These are phyloP conservation scores for Paecilomyces niveus DNA, from an alignment of 2,329 filamentous ascomycete genomes.

Conservation along the genomic window DNA sequence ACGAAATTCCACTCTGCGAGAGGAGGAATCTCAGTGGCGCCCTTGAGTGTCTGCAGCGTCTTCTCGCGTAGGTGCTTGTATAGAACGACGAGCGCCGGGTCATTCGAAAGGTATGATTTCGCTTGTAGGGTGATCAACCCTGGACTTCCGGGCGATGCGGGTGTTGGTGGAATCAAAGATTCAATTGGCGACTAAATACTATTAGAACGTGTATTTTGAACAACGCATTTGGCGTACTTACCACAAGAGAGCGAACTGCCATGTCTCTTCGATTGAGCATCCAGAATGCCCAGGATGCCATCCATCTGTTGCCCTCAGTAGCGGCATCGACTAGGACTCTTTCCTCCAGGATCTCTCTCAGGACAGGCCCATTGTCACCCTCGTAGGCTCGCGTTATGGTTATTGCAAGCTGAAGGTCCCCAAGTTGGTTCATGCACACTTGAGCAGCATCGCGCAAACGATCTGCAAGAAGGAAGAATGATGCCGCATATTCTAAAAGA, in stretches of 20 bases:
- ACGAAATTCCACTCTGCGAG: constrained; percentile 84
- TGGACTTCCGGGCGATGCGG: constrained; percentile 54
- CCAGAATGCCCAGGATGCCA: constrained; percentile 94
- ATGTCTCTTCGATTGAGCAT: constrained; percentile 75
- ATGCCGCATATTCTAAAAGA: constrained; percentile 73
- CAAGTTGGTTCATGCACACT: constrained; percentile 77
- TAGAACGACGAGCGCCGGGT: constrained; percentile 78
- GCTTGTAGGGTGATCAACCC: constrained; percentile 55
- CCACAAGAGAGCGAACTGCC: constrained; percentile 75
- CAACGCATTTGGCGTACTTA: constrained; percentile 37
- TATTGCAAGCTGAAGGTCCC: constrained; percentile 84
- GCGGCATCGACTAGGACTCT: constrained; percentile 72
- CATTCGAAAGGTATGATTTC: constrained; percentile 78
- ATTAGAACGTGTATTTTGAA: constrained; percentile 10
- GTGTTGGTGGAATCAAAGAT: constrained; percentile 49
- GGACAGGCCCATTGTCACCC: constrained; percentile 68
- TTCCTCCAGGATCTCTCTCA: constrained; percentile 69
- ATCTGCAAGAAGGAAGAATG: constrained; percentile 89
- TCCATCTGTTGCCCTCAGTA: constrained; percentile 80
- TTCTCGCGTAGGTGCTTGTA: constrained; percentile 80
- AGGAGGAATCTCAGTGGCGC: constrained; percentile 73
- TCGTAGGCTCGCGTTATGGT: constrained; percentile 83
- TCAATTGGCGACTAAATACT: constrained; percentile 63
- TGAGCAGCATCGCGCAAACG: constrained; percentile 77
- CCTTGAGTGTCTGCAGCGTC: constrained; percentile 73